Evolutionary conservation across 768 basidiomycete species (phyloP).

Genomic region (Lactarius hatsudake): DNA sequence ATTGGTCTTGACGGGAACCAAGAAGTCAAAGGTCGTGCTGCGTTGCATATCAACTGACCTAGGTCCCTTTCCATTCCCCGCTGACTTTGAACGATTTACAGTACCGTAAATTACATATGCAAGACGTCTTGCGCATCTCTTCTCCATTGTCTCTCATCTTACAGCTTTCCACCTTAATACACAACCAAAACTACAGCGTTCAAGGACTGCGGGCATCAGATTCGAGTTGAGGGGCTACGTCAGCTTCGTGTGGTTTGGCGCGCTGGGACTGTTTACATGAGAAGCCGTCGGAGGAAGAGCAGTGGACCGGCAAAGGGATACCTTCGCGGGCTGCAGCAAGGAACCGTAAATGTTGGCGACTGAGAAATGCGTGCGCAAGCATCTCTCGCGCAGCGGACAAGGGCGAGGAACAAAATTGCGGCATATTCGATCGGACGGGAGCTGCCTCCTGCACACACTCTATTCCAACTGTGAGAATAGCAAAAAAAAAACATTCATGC

Average conservation of each 20-base stretch:
- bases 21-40: neutral
- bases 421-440: constrained; percentile 8
- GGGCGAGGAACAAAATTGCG: neutral
- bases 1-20: neutral
- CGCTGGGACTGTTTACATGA: constrained; percentile 4
- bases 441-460: neutral
- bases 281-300: neutral
- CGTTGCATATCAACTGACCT: neutral
- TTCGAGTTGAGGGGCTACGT: neutral
- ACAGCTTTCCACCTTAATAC: neutral
- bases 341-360: neutral
- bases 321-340: neutral
- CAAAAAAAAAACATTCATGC: too few relatives aligned
- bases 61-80: neutral
- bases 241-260: neutral
- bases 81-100: neutral
- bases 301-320: neutral
- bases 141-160: neutral
- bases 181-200: neutral
- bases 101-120: neutral
- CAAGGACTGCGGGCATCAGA: neutral
- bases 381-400: neutral
- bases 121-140: neutral
- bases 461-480: neutral
- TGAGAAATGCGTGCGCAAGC: neutral